These are phyloP conservation scores for Amauroascus verrucosus DNA, from an alignment of 2,329 filamentous ascomycete species.

Conservation along the genomic window DNA sequence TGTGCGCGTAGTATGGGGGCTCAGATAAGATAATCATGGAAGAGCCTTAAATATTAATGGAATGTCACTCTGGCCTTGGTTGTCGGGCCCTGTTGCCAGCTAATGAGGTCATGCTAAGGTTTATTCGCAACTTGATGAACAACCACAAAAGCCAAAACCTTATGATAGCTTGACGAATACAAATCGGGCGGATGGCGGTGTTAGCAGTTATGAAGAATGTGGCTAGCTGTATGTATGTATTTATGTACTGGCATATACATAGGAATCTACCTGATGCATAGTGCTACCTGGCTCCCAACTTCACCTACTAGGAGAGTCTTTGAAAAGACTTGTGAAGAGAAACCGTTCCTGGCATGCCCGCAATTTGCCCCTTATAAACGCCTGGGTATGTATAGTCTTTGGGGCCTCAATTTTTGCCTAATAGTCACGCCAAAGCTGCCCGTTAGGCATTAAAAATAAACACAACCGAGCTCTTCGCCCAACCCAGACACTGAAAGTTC, in stretches of 20 bases:
- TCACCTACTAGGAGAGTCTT: not conserved
- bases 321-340: not conserved
- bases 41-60: not conserved
- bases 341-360: not conserved
- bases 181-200: too few relatives aligned
- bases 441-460: not conserved
- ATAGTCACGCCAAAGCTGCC: not conserved
- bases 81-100: not conserved
- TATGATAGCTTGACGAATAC: too few relatives aligned
- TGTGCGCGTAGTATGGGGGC: not conserved
- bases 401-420: not conserved
- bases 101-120: not conserved
- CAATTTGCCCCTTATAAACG: not conserved
- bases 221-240: not conserved
- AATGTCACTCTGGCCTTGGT: not conserved
- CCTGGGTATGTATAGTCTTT: not conserved
- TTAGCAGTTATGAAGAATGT: not conserved
- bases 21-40: not conserved
- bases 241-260: not conserved
- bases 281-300: not conserved
- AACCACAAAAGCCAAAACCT: too few relatives aligned
- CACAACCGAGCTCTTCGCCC: slow-evolving; percentile 1
- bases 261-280: not conserved
- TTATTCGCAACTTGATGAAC: not conserved
- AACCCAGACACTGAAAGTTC: not conserved